Base-by-base conservation (phyloP, 78 protist genomes). In the Chrysochromulina tobinii region DNA sequence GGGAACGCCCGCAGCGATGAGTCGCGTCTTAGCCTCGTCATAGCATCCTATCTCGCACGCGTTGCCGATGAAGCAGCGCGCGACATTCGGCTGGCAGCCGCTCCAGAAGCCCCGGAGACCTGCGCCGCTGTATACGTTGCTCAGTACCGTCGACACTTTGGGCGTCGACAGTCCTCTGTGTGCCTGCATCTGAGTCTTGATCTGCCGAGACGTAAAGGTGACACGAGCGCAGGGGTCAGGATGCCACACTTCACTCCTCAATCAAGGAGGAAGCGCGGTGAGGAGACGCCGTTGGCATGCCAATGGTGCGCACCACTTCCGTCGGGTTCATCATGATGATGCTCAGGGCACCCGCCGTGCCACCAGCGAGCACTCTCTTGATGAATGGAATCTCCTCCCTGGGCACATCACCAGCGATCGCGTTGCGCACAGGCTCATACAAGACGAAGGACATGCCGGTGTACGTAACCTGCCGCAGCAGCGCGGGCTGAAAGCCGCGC, bases 181-280 rank as follows among this genome's bases (percentile, higher is more conserved):
- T 3, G 83, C 11, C 67, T 91, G 93, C 72, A 91, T 91, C 67
- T 91, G 89, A 2, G 93, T 91, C 89, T 91, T 91, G 38, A 38
- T 38, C 38, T 38, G 38, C 38, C 38, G 38, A 38, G 38, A 38
- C 38, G 38, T 38, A 38, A 38, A 38, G 38, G 38, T 38, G 38
- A 38, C 38, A 38, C 38, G 38, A 38, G 38, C 38, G 38, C 38
- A 38, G 38, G 38, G 38, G 38, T 38, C 38, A 38, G 38, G 38
- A 38, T 38, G 38, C 38, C 38, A 38, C 38, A 38, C 38, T 38
- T 38, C 38, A 38, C 38, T 38, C 38, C 38, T 38, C 38, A 38
- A 38, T 38, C 38, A 38, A 38, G 38, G 38, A 38, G 38, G 38
- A 38, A 38, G 38, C 38, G 38, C 38, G 38, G 38, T 38, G 38